Percentiles rank a stretch among this genome's conserved stretches.
Evolutionary conservation across 306 rosid genomes (phyloP).

Genomic region (Alnus glutinosa): DNA sequence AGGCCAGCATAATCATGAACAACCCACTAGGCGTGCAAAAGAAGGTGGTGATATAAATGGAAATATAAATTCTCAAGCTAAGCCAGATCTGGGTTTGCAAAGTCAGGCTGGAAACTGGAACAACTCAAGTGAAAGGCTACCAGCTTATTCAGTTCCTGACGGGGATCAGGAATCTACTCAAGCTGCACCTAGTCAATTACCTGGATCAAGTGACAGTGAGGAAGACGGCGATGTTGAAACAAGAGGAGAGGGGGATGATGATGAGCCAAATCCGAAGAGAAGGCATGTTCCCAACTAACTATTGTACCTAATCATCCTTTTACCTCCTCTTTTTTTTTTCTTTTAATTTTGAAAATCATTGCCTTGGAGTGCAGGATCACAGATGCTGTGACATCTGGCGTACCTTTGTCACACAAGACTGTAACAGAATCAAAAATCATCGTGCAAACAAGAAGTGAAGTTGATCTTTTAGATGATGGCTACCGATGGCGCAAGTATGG

Average conservation of each 20-base stretch:
- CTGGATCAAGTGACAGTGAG: constrained; percentile 67
- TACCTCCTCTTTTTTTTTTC: constrained; percentile 2
- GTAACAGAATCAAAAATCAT: constrained; percentile 93
- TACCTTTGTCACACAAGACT: constrained; percentile 68
- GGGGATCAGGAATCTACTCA: constrained; percentile 47
- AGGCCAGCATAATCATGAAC: constrained; percentile 94
- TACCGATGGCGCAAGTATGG: constrained; percentile 98
- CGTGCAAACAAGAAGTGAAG: constrained; percentile 92
- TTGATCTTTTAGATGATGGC: constrained; percentile 96
- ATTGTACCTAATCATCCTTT: constrained; percentile 18
- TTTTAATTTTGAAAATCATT: constrained; percentile 15
- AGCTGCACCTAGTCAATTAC: constrained; percentile 43
- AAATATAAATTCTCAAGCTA: constrained; percentile 44
- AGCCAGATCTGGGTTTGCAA: constrained; percentile 58
- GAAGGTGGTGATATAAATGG: constrained; percentile 65
- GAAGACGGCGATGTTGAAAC: constrained; percentile 56
- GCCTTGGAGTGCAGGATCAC: constrained; percentile 59
- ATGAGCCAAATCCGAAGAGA: constrained; percentile 83
- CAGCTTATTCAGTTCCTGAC: constrained; percentile 38
- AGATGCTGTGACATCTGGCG: constrained; percentile 57
- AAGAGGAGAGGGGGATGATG: constrained; percentile 60
- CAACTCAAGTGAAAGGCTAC: constrained; percentile 43
- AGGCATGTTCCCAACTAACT: constrained; percentile 45
- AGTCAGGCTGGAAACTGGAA: constrained; percentile 52
- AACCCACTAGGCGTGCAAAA: constrained; percentile 63